Evolutionary conservation across 2,329 filamentous ascomycete species (phyloP), one percentile per base, ranked within the genome.

Genomic region (Sporothrix schenckii): DNA sequence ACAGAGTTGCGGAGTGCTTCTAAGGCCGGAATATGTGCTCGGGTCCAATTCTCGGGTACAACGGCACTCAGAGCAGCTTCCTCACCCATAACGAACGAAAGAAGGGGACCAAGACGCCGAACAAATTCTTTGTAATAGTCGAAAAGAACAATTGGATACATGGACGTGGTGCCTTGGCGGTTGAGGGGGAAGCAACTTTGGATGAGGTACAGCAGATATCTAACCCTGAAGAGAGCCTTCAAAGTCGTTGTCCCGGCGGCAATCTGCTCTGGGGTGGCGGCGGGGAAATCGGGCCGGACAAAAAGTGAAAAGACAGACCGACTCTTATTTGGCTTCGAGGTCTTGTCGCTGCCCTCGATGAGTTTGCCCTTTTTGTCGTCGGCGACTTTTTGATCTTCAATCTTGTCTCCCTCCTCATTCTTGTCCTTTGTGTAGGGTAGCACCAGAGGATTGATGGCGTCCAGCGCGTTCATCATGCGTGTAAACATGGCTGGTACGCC

Each of bases 31-130:
- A 65, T 47, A 39, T 72, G 72, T 52, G 72, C 72, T n/a, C 65
- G 68, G 4, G 81, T 82, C 89, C 90, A 92, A 71, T 88, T 83
- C 50, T 89, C 85, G 0, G 94, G 93, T 65, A 97, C 90, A 68
- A 87, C 84, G 66, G 88, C 89, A 74, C 91, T 87, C 58, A 97
- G 83, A 0, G 90, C 83, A 49, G 94, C 91, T 74, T 96, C 92
- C 79, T 99, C 94, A 79, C 90, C 90, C n/a, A 97, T 85, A 71
- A 93, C 91, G 68, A 90, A 90, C 54, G 91, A 87, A 74, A 97
- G 86, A 19, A 99, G 82, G 30, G 89, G 89, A 3, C 93, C 93
- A 47, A 98, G 85, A 34, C 89, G 88, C 72, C 88, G 86, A 30
- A 97, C 86, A 50, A 97, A 82, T n/a, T 84, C 81, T 58, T 88